phyloP scores from a whole-genome alignment of 73 alveolate genomes.

The Tetrahymena thermophila region DNA sequence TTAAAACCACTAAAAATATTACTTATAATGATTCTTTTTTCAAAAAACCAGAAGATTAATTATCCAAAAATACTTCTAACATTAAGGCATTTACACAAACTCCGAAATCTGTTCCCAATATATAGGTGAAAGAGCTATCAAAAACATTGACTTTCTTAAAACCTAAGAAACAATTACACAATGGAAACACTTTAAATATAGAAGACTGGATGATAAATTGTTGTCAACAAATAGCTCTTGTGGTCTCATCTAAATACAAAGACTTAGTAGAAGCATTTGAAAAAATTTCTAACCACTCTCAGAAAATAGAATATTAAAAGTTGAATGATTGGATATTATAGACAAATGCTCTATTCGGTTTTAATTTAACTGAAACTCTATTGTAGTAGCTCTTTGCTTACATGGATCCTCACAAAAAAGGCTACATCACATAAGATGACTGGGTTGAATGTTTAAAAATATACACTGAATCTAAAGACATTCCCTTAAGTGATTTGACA shows the following conservation, averaged over 20 bases:
- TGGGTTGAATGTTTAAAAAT: slow-evolving; percentile 10
- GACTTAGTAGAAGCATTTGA: slow-evolving; percentile 43
- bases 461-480: background rate
- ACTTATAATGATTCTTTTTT: slow-evolving; percentile 19
- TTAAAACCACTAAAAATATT: background rate
- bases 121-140: background rate
- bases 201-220: slow-evolving; percentile 59
- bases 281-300: slow-evolving; percentile 30
- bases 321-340: slow-evolving; percentile 39
- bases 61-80: background rate
- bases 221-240: slow-evolving; percentile 51
- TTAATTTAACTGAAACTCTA: slow-evolving; percentile 44
- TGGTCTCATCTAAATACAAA: slow-evolving; percentile 35
- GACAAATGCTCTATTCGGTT: slow-evolving; percentile 42
- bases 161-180: background rate
- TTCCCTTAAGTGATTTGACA: background rate
- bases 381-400: slow-evolving; percentile 38
- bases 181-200: slow-evolving; percentile 8
- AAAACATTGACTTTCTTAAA: background rate
- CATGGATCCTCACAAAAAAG: slow-evolving; percentile 63
- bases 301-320: slow-evolving; percentile 28
- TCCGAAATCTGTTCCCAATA: background rate
- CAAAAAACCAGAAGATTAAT: background rate
- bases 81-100: slow-evolving; percentile 2
- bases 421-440: slow-evolving; percentile 50